Base-by-base conservation (phyloP, 768 basidiomycete species). In the Pleurotus sapidus region DNA sequence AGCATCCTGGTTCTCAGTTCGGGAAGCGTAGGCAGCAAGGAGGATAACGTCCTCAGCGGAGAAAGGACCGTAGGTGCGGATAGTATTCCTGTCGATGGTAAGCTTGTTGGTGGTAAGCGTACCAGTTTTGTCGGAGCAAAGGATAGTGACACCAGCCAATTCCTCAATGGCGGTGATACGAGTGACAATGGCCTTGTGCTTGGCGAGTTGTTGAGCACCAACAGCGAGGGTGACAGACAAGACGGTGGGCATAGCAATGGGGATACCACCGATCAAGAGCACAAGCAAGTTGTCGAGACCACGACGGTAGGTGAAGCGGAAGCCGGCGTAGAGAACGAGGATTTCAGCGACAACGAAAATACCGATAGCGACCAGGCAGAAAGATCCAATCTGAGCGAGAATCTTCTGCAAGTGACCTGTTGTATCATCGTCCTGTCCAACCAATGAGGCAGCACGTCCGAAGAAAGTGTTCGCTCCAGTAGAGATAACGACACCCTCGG, bases 111-210 rank as follows among this genome's bases (percentile, higher is more conserved):
- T 98, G 63, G 96, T 98, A 57, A 97, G 83, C 43, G 95, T 97
- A 72, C 95, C 94, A 23, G 95, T 97, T 85, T 98, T 98, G 82
- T 98, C 96, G 49, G 96, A 98, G 79, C 95, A 98, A 56, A 98
- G 82, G 67, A 98, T 98, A 64, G 96, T 98, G 66, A 98, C 95
- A 74, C 95, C 96, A 40, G 96, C 96, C 64, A 98, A 81, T 73
- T 98, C 95, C 73, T 98, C 96, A 58, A 98, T 98, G 63, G 96
- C 96, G 18, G 96, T 98, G 78, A 98, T 98, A 81, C 95, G 95
- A 55, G 96, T 98, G 73, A 98, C 96, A 64, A 97, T 98, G 63
- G 96, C 96, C 83, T 98, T 97, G 84, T 98, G 93, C 81, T 95
- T 95, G 67, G 96, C 95, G 63, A 98, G 88, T 71, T 98, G 96